Conservation (phyloP, 768 basidiomycete genomes). For the Mycena rebaudengoi region DNA sequence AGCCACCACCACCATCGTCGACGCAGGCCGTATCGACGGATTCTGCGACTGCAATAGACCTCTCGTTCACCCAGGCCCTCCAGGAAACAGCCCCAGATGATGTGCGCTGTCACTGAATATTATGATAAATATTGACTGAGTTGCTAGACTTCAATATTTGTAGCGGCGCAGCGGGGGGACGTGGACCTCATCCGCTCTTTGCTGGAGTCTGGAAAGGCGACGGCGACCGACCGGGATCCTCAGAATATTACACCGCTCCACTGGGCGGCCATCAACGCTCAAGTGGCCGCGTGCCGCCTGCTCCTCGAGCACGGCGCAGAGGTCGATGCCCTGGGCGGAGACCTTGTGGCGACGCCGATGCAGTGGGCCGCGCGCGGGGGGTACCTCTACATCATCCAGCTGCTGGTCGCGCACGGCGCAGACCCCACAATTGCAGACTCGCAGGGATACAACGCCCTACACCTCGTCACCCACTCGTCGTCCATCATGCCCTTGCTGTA, state of each 20-base stretch:
- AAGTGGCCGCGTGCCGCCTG: constrained; percentile 86
- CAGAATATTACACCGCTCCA: constrained; percentile 96
- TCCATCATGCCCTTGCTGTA: constrained; percentile 95
- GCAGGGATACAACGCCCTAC: constrained; percentile 96
- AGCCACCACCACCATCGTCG: constrained; percentile 18
- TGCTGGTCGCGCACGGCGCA: constrained; percentile 88
- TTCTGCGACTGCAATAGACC: constrained; percentile 9
- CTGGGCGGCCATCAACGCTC: constrained; percentile 98
- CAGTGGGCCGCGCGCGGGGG: constrained; percentile 99
- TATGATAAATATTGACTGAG: not conserved
- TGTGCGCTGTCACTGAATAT: not conserved
- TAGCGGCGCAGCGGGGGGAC: constrained; percentile 90
- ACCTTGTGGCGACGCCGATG: constrained; percentile 92
- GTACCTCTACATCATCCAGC: constrained; percentile 93
- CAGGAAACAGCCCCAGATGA: constrained; percentile 22
- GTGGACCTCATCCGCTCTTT: constrained; percentile 68
- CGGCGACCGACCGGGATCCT: constrained; percentile 81
- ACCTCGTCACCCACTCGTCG: constrained; percentile 94
- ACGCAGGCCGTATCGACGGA: constrained; percentile 20
- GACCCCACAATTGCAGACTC: constrained; percentile 92
- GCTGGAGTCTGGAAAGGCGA: constrained; percentile 74
- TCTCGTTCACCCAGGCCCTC: constrained; percentile 25
- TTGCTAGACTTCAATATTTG: constrained; percentile 71
- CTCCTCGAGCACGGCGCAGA: constrained; percentile 93
- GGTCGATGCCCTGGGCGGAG: constrained; percentile 93